These are phyloP conservation scores for Saturnispora diversa DNA, from an alignment of 805 yeast species.

Conservation along the genomic window DNA sequence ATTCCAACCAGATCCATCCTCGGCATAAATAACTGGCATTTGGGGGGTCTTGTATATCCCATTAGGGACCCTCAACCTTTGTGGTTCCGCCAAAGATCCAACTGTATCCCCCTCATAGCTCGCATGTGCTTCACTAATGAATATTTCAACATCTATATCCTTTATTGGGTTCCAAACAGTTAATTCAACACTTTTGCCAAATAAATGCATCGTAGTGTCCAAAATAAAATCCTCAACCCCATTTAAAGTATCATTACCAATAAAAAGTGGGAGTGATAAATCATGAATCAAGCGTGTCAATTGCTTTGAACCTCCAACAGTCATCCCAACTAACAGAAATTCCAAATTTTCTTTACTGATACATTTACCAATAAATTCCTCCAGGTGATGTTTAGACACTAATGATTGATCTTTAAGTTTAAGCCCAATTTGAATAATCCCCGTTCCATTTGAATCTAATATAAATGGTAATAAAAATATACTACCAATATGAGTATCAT, in stretches of 20 bases:
- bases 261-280: constrained; percentile 23
- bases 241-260: constrained; percentile 20
- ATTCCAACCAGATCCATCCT: constrained; percentile 37
- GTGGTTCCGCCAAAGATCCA: constrained; percentile 38
- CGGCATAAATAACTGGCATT: constrained; percentile 40
- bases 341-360: constrained; percentile 31
- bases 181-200: constrained; percentile 47
- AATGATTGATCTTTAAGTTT: constrained; percentile 2
- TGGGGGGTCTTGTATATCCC: constrained; percentile 44
- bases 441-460: constrained; percentile 12
- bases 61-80: constrained; percentile 39
- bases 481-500: constrained; percentile 30
- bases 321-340: constrained; percentile 23
- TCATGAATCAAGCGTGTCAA: constrained; percentile 23
- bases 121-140: constrained; percentile 41
- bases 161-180: constrained; percentile 46
- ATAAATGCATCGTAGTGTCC: constrained; percentile 45
- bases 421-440: constrained; percentile 2
- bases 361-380: constrained; percentile 31
- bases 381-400: constrained; percentile 18
- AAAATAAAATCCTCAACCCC: constrained; percentile 31
- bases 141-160: constrained; percentile 38
- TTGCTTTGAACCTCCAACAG: constrained; percentile 18
- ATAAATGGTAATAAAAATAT: constrained; percentile 22
- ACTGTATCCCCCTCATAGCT: constrained; percentile 37